Percentiles rank a stretch among this genome's conserved stretches.
These are phyloP conservation scores for Apophysomyces elegans DNA, from an alignment of 371 early-diverging fungal genomes.

Conservation along the genomic window DNA sequence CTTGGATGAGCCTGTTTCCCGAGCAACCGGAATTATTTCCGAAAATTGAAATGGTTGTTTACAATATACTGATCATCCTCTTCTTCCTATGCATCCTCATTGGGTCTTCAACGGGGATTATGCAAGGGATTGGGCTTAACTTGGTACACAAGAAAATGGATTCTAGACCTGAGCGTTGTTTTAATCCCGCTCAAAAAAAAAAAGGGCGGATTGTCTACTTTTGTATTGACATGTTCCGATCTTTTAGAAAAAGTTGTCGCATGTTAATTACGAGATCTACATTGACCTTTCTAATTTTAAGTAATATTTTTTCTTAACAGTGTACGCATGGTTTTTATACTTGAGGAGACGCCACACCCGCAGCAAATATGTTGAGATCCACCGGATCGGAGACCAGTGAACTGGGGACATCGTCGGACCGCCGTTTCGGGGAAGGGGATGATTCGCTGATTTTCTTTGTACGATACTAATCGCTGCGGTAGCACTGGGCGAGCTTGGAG, in stretches of 20 bases:
- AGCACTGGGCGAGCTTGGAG: background rate
- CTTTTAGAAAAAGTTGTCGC: background rate
- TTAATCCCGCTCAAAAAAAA: background rate
- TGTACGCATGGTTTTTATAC: background rate
- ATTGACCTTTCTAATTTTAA: background rate
- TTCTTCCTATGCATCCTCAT: background rate
- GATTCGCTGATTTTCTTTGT: background rate
- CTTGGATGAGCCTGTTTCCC: background rate
- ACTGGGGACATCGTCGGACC: background rate
- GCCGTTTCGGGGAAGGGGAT: background rate
- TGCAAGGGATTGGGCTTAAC: background rate
- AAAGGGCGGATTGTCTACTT: background rate
- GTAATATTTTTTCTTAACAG: background rate
- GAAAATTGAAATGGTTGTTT: background rate
- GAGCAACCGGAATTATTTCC: background rate
- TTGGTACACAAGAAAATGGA: background rate
- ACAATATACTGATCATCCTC: background rate
- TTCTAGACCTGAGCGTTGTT: constrained; percentile 11
- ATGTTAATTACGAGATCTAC: background rate
- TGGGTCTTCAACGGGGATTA: background rate
- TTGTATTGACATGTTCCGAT: constrained; percentile 9
- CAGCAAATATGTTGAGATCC: background rate
- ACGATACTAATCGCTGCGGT: background rate
- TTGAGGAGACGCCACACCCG: background rate
- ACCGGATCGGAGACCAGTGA: background rate